Conservation (phyloP, 2,329 filamentous ascomycete species). For the Cyanodermella asteris region DNA sequence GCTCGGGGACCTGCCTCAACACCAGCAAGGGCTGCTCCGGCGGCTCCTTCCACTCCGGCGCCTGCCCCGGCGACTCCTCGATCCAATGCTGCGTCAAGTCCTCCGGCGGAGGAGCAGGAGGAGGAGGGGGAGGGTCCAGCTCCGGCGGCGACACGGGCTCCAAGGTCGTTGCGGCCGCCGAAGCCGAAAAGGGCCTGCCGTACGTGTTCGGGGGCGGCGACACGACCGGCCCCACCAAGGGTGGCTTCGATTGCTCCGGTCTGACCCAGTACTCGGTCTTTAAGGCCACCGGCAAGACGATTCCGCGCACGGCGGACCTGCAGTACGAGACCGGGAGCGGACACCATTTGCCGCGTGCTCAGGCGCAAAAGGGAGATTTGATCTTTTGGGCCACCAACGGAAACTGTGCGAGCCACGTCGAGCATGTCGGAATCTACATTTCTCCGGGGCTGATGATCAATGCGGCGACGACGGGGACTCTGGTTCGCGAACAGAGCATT, state of each 20-base stretch:
- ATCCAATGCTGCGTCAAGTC: too few species aligned
- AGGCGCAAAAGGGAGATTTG: slow-evolving; percentile 10
- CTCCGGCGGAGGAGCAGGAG: too few species aligned
- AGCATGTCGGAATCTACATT: slow-evolving; percentile 11
- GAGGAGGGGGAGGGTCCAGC: too few species aligned
- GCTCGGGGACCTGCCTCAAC: too few species aligned
- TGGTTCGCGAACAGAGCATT: slow-evolving; percentile 11
- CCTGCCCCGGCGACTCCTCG: too few species aligned
- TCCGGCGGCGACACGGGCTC: too few species aligned
- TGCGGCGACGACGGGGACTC: slow-evolving; percentile 11
- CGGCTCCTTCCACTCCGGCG: too few species aligned
- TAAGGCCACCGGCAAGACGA: slow-evolving; percentile 8
- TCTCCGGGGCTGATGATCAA: slow-evolving; percentile 10
- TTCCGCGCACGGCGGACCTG: slow-evolving; percentile 10
- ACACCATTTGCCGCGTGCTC: slow-evolving; percentile 7
- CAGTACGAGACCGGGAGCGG: slow-evolving; percentile 10
- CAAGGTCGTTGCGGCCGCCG: slow-evolving; percentile 10
- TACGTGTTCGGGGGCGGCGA: slow-evolving; percentile 12
- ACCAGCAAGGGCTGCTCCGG: too few species aligned
- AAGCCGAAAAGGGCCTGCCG: slow-evolving; percentile 10
- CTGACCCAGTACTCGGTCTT: slow-evolving; percentile 11
- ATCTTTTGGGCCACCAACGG: slow-evolving; percentile 10
- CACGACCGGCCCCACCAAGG: slow-evolving; percentile 9
- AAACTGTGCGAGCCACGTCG: slow-evolving; percentile 8
- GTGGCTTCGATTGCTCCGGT: slow-evolving; percentile 12